phyloP scores from a whole-genome alignment of 1,139 yeast species.

The Suhomyces kunorum region DNA sequence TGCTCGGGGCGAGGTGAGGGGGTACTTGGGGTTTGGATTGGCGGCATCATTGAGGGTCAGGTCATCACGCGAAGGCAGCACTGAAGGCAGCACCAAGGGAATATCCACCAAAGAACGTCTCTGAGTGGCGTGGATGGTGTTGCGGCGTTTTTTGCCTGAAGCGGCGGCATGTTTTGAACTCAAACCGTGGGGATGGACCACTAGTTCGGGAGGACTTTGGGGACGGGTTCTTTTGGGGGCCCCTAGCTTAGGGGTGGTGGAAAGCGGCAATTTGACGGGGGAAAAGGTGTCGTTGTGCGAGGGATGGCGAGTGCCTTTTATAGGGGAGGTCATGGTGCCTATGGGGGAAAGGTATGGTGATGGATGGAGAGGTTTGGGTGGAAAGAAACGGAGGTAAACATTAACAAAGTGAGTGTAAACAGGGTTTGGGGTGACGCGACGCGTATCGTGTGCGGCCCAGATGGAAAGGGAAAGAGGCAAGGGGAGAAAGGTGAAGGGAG shows the following conservation, averaged over 20 bases:
- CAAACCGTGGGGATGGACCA: slow-evolving; percentile 52
- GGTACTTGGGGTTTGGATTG: slow-evolving; percentile 13
- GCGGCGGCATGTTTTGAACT: slow-evolving; percentile 34
- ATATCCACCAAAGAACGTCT: slow-evolving; percentile 16
- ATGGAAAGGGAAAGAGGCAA: background rate
- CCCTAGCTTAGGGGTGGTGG: slow-evolving; percentile 9
- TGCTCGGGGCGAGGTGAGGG: slow-evolving; percentile 19
- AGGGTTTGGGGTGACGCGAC: background rate
- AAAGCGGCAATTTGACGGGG: slow-evolving; percentile 19
- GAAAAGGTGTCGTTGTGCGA: slow-evolving; percentile 18
- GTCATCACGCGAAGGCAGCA: slow-evolving; percentile 7
- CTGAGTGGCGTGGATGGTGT: slow-evolving; percentile 25
- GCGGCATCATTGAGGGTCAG: background rate
- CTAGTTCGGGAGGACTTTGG: slow-evolving; percentile 19
- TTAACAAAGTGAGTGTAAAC: background rate
- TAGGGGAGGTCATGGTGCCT: slow-evolving; percentile 10
- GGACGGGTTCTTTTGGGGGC: slow-evolving; percentile 11
- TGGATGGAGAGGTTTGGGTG: background rate
- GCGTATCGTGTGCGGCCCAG: background rate
- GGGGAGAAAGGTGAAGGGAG: no score
- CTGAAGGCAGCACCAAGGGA: slow-evolving; percentile 11
- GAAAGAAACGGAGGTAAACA: background rate
- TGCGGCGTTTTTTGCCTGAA: slow-evolving; percentile 18
- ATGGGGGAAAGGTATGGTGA: background rate
- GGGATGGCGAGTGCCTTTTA: slow-evolving; percentile 4